Conservation (phyloP, 352 stramenopile species). For the Phytopythium mirpurense region DNA sequence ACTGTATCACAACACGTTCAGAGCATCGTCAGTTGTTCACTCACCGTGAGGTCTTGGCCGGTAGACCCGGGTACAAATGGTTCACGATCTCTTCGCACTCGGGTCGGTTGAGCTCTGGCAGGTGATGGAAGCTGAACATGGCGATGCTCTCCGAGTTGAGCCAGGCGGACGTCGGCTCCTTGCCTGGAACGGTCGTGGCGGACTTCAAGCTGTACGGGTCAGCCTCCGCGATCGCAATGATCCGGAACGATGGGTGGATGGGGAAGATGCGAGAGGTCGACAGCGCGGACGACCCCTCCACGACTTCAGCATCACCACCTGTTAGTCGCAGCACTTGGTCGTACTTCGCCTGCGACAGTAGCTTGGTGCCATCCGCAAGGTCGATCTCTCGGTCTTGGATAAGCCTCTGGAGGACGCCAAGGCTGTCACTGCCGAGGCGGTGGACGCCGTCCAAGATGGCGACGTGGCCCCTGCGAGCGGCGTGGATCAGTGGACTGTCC, state of each 20-base stretch:
- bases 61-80: constrained; percentile 44
- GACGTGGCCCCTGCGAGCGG: constrained; percentile 77
- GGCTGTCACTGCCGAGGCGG: constrained; percentile 86
- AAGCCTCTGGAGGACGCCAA: constrained; percentile 84
- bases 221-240: constrained; percentile 80
- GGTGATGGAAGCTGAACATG: constrained; percentile 72
- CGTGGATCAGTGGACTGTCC: constrained; percentile 88
- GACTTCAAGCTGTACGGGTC: constrained; percentile 32
- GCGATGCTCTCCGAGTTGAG: constrained; percentile 72
- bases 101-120: constrained; percentile 28
- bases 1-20: background rate
- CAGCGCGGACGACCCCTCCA: constrained; percentile 10
- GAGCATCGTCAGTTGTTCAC: constrained; percentile 5
- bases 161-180: constrained; percentile 52
- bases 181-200: constrained; percentile 19
- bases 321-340: constrained; percentile 32
- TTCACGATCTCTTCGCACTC: constrained; percentile 53
- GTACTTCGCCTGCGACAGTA: constrained; percentile 60
- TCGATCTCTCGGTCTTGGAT: constrained; percentile 87
- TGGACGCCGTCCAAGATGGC: constrained; percentile 93
- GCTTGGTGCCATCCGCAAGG: constrained; percentile 84
- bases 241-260: constrained; percentile 88
- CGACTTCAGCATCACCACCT: constrained; percentile 6
- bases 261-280: constrained; percentile 29
- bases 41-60: constrained; percentile 47